Conservation (phyloP, 2,329 filamentous ascomycete species). For the Incumbomyces delicatus region DNA sequence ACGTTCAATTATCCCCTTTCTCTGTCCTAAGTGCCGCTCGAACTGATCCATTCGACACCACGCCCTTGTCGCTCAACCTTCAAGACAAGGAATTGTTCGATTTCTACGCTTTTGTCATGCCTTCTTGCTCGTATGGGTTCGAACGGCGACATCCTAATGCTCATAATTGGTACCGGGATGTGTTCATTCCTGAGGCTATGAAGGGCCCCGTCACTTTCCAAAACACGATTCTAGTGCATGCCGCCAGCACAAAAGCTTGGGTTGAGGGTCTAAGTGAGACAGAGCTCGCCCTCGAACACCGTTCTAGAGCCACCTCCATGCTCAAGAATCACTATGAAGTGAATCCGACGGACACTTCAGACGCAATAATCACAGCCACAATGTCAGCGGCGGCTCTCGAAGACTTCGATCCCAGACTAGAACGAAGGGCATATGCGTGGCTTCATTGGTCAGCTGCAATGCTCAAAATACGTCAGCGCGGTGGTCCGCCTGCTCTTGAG, state of each 20-base stretch:
- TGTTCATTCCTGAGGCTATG: conserved; percentile 33
- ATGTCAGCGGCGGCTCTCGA: conserved; percentile 32
- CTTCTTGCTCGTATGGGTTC: conserved; percentile 30
- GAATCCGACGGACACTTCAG: conserved; percentile 27
- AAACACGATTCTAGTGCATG: conserved; percentile 31
- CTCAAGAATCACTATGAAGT: conserved; percentile 26
- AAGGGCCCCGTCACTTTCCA: conserved; percentile 30
- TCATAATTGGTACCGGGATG: conserved; percentile 30
- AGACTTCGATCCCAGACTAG: conserved; percentile 31
- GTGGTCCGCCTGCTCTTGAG: conserved; percentile 28
- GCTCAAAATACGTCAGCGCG: conserved; percentile 29
- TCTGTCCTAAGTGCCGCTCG: conserved; percentile 28
- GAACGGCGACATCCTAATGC: conserved; percentile 26
- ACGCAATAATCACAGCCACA: conserved; percentile 31
- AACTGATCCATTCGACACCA: conserved; percentile 29
- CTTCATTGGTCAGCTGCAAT: conserved; percentile 32
- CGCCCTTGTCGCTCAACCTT: conserved; percentile 26
- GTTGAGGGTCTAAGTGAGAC: conserved; percentile 27
- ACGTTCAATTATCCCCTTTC: conserved; percentile 18
- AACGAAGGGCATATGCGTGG: conserved; percentile 30
- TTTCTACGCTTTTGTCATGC: conserved; percentile 33
- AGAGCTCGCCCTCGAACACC: conserved; percentile 24
- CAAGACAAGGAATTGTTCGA: conserved; percentile 29
- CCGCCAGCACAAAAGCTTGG: conserved; percentile 31
- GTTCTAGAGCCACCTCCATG: conserved; percentile 26